phyloP scores from a whole-genome alignment of 1,284 basidiomycete species.

The Malassezia vespertilionis region DNA sequence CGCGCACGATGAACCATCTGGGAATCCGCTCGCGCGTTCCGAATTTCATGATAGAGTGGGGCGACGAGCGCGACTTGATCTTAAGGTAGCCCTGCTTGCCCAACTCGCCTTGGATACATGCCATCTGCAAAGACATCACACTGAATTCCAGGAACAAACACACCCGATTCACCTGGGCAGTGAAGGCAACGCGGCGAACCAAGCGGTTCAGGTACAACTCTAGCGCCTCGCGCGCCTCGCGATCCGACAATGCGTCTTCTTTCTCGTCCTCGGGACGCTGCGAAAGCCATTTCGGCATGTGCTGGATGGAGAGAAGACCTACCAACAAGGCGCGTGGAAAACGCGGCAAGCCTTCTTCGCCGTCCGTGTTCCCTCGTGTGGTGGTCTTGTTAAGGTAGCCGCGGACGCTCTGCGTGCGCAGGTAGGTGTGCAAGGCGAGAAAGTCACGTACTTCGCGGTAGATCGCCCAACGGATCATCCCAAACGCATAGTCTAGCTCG shows the following conservation, averaged over 20 bases:
- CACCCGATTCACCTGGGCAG: slow-evolving; percentile 80
- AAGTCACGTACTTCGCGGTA: slow-evolving; percentile 92
- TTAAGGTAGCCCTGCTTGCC: slow-evolving; percentile 75
- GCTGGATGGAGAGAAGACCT: slow-evolving; percentile 70
- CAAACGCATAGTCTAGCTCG: slow-evolving; percentile 92
- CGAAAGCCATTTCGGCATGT: slow-evolving; percentile 51
- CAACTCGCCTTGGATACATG: slow-evolving; percentile 65
- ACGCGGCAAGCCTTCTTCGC: slow-evolving; percentile 65
- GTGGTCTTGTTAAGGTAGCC: slow-evolving; percentile 33
- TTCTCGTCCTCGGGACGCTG: slow-evolving; percentile 49
- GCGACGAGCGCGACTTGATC: slow-evolving; percentile 50
- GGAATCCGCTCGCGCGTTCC: slow-evolving; percentile 55
- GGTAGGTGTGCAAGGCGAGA: slow-evolving; percentile 78
- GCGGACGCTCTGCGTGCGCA: slow-evolving; percentile 59
- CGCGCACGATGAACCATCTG: slow-evolving; percentile 86
- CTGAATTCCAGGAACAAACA: slow-evolving; percentile 92
- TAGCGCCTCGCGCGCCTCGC: slow-evolving; percentile 61
- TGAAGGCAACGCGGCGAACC: slow-evolving; percentile 75
- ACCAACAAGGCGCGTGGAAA: slow-evolving; percentile 79
- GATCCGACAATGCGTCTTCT: slow-evolving; percentile 2
- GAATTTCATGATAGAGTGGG: slow-evolving; percentile 50
- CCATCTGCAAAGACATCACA: slow-evolving; percentile 70
- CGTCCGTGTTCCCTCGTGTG: slow-evolving; percentile 21
- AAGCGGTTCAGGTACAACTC: slow-evolving; percentile 82
- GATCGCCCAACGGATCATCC: slow-evolving; percentile 79